These are phyloP conservation scores for Boletus pseudopeckii DNA, from an alignment of 768 basidiomycete species.

Conservation along the genomic window DNA sequence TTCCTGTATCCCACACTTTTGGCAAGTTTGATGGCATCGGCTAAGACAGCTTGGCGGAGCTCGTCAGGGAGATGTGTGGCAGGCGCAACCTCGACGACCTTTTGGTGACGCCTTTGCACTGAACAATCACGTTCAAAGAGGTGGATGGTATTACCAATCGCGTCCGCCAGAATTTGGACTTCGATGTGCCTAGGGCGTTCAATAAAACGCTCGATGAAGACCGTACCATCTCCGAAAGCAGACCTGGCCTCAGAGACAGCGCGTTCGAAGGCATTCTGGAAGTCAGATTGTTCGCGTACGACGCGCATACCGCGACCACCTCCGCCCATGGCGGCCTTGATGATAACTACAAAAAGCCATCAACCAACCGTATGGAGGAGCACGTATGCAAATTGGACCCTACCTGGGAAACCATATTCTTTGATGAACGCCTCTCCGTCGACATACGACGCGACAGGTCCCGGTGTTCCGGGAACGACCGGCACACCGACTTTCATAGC, in stretches of 20 bases:
- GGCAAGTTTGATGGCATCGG: conserved; percentile 92
- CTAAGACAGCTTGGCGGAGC: conserved; percentile 80
- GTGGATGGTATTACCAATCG: conserved; percentile 90
- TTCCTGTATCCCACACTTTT: conserved; percentile 93
- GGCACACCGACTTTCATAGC: conserved; percentile 91
- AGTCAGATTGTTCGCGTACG: conserved; percentile 89
- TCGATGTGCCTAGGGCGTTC: conserved; percentile 98
- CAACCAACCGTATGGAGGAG: conserved; percentile 4
- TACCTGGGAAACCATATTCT: conserved; percentile 93
- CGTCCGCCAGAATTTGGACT: conserved; percentile 92
- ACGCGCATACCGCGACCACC: conserved; percentile 99
- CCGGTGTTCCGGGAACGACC: conserved; percentile 97
- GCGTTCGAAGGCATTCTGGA: conserved; percentile 84
- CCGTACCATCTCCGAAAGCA: conserved; percentile 97
- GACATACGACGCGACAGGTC: conserved; percentile 74
- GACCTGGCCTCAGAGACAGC: conserved; percentile 94
- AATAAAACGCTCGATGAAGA: conserved; percentile 97
- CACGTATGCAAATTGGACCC: conserved; percentile 10
- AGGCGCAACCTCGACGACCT: conserved; percentile 98
- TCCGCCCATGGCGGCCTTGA: conserved; percentile 99
- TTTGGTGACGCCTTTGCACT: conserved; percentile 96
- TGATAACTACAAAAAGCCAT: conserved; percentile 64
- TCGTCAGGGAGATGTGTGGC: conserved; percentile 93
- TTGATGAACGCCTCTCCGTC: conserved; percentile 88
- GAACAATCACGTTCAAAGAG: conserved; percentile 99